These are phyloP conservation scores for Chaetoceros muelleri DNA, from an alignment of 108 stramenopile species.

Conservation along the genomic window DNA sequence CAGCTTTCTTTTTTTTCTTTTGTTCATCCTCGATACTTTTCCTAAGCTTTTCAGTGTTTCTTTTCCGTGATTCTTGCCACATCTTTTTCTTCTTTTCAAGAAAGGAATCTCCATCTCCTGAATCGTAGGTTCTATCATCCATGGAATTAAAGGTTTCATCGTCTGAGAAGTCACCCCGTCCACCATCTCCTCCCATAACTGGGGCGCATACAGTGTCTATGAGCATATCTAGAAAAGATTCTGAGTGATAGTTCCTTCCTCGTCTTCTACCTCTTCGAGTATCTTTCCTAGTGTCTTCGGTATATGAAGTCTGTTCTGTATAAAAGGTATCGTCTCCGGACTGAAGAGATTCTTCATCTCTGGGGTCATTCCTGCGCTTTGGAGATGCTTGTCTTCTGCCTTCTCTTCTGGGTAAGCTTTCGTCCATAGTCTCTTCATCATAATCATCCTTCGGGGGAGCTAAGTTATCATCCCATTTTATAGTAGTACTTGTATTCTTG, in stretches of 20 bases:
- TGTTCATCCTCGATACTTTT: conserved; percentile 25
- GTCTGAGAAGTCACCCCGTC: conserved; percentile 49
- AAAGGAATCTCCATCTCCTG: conserved; percentile 37
- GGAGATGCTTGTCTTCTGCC: neutral
- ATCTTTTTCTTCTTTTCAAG: conserved; percentile 10
- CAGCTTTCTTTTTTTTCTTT: conserved; percentile 2
- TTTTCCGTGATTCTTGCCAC: conserved; percentile 1
- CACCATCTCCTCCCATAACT: conserved; percentile 40
- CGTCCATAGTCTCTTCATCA: neutral
- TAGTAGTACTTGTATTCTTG: conserved; percentile 2
- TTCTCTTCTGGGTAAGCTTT: neutral
- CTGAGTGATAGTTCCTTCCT: conserved; percentile 47
- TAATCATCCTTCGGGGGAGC: neutral
- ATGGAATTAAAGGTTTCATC: conserved; percentile 27
- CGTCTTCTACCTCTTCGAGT: conserved; percentile 14
- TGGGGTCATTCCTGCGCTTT: conserved; percentile 7
- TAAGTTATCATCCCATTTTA: neutral
- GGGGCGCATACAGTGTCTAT: conserved; percentile 79
- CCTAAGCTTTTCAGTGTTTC: neutral
- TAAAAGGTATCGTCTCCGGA: conserved; percentile 20
- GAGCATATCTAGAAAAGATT: conserved; percentile 71
- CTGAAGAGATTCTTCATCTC: conserved; percentile 48
- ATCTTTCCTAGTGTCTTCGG: neutral
- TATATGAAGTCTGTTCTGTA: conserved; percentile 27
- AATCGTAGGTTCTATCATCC: conserved; percentile 68